Conservation (phyloP, 768 basidiomycete genomes). For the Trametes gibbosa region DNA sequence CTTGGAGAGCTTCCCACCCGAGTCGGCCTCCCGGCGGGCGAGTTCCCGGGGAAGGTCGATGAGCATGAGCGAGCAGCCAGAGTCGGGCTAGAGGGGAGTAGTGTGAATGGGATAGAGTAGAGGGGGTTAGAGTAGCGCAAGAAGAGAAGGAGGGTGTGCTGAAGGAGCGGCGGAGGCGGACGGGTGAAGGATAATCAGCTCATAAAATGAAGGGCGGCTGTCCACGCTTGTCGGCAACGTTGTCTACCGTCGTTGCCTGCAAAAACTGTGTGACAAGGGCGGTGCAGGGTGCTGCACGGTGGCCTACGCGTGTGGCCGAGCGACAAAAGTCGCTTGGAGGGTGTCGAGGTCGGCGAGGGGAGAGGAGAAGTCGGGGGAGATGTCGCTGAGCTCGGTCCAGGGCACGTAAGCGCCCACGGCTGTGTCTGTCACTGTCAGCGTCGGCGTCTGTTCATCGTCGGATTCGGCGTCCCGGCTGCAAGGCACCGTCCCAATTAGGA, state of each 20-base stretch:
- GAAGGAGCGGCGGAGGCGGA: background rate
- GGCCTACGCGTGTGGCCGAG: background rate
- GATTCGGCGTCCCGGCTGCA: no score
- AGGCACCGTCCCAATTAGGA: background rate
- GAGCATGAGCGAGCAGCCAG: constrained; percentile 7
- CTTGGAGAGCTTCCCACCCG: constrained; percentile 21
- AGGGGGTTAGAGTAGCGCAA: background rate
- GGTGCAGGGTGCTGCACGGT: no score
- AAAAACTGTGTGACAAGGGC: background rate
- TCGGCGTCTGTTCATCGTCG: no score
- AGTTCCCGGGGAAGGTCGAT: constrained; percentile 4
- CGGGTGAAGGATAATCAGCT: background rate
- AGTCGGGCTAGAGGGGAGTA: no score
- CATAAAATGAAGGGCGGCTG: constrained; percentile 3
- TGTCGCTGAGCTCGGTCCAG: no score
- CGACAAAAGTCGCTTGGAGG: background rate
- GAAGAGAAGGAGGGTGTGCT: constrained; percentile 8
- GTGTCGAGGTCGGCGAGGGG: background rate
- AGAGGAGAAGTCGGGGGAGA: background rate
- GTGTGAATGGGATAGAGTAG: background rate
- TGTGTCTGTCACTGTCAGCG: no score
- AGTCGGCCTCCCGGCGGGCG: constrained; percentile 15
- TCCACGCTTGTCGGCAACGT: constrained; percentile 7
- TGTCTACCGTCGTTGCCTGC: background rate
- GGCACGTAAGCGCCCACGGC: no score